Base-by-base conservation (phyloP, 371 early-diverging fungal genomes). In the Mucor lusitanicus region DNA sequence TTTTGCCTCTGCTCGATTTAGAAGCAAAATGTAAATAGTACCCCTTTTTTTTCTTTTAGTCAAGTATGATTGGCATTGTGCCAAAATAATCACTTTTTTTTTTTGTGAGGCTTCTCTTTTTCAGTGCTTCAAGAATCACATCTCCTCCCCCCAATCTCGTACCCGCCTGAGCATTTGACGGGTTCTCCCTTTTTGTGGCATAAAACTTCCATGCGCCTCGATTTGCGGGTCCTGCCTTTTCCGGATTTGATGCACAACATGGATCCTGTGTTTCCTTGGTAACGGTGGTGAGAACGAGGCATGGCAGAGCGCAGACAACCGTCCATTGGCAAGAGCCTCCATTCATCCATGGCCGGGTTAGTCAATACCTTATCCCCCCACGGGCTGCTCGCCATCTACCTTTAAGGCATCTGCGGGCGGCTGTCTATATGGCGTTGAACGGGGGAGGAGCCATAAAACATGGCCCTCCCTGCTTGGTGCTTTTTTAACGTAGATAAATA, bases 401-500 rank as follows among this genome's bases (percentile, higher is more conserved):
- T 27, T 12, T 4, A 25, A 27, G 15, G 6, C 25, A 5, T 23
- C 7, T 6, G 23, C 2, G 30, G 6, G 21, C 21, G 53, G 19
- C 3, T 17, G 5, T 54, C 4, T 15, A 9, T 25, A 50, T 48
- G 2, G 9, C 19, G 11, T 30, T 30, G 30, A 3, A 21, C 0
- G 57, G 64, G 64, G 28, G 40, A 25, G 57, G 64, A 44, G 11
- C 6, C 32, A 64, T 64, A 64, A 64, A 64, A 64, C 64, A 64
- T 32, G 28, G 40, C 3, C 19, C 32, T 56, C 40, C 37, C 32
- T 28, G 25, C 8, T 28, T 23, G 19, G 11, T 44, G n/a, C 21
- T 23, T 44, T 42, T 28, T 28, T 30, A 9, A 44, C 12, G 13
- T 13, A 17, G 11, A 28, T 3, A 17, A 32, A 48, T 19, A 8